These are phyloP conservation scores for Pestalotiopsis fici DNA, from an alignment of 2,329 filamentous ascomycete genomes.

Conservation along the genomic window DNA sequence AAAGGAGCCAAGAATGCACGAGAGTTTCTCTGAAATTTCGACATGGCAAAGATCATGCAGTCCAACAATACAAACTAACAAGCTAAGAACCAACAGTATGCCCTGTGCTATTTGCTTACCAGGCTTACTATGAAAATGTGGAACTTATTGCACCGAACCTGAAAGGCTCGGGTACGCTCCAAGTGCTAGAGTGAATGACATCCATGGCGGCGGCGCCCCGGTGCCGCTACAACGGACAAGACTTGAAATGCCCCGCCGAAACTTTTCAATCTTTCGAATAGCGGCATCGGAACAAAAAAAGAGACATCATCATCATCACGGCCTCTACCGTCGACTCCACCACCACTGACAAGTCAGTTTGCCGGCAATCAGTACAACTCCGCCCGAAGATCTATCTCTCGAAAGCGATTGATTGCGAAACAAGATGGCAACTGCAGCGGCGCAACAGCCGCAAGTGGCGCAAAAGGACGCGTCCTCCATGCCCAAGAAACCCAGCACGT, in stretches of 20 bases:
- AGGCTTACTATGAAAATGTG: no score
- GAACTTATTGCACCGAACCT: no score
- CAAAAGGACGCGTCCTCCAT: constrained; percentile 20
- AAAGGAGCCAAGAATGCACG: no score
- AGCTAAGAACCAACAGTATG: no score
- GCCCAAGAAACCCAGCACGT: constrained; percentile 66
- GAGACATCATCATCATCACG: background rate
- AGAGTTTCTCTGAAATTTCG: no score
- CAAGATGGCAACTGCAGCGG: constrained; percentile 12
- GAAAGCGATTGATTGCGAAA: background rate
- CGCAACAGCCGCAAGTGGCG: constrained; percentile 3
- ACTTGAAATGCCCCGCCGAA: constrained; percentile 4
- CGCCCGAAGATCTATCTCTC: background rate
- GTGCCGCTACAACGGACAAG: background rate
- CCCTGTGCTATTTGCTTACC: no score
- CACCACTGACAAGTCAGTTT: background rate
- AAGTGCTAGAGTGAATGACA: background rate
- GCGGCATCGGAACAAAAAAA: constrained; percentile 8
- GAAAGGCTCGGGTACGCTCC: background rate
- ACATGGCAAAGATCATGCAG: no score
- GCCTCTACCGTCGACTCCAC: background rate
- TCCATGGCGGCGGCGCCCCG: background rate
- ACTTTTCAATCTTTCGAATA: background rate
- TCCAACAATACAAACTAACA: no score
- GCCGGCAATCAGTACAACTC: background rate